A percentile compares a stretch with the other conserved stretches of the same genome.
Conservation (phyloP, 163 green algal genomes). For the Dunaliella salina region DNA sequence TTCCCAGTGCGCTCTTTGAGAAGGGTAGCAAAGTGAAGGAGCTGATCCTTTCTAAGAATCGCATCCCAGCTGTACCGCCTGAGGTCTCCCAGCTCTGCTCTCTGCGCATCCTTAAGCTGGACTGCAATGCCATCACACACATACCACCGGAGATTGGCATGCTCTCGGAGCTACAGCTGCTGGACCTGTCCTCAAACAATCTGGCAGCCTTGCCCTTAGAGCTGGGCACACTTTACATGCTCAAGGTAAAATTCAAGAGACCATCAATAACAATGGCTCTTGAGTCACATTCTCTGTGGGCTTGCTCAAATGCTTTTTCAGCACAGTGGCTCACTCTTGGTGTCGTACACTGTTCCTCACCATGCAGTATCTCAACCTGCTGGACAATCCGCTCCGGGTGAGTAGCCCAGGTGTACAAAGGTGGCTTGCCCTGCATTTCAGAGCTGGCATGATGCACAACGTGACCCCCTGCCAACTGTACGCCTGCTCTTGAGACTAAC, state of each 20-base stretch:
- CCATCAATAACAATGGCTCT: too few relatives aligned
- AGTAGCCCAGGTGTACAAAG: background rate
- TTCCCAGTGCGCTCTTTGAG: background rate
- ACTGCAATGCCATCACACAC: background rate
- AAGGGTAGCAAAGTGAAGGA: background rate
- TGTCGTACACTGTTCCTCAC: too few relatives aligned
- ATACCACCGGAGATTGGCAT: background rate
- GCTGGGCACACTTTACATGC: background rate
- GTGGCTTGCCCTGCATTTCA: too few relatives aligned
- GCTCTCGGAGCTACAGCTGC: background rate
- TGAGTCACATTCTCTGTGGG: too few relatives aligned
- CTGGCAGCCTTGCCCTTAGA: background rate
- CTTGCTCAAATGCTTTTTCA: too few relatives aligned
- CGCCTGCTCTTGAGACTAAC: too few relatives aligned
- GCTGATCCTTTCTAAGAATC: background rate
- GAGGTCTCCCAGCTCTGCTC: background rate
- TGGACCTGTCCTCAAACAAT: background rate
- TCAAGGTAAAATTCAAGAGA: background rate
- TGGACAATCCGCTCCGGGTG: background rate
- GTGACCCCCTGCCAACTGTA: too few relatives aligned
- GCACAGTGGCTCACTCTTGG: too few relatives aligned
- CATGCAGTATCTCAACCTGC: background rate
- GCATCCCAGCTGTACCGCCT: background rate
- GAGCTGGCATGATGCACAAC: too few relatives aligned
- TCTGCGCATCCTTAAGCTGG: background rate